Base-by-base conservation (phyloP, 2,329 filamentous ascomycete genomes). In the Didymella lethalis region DNA sequence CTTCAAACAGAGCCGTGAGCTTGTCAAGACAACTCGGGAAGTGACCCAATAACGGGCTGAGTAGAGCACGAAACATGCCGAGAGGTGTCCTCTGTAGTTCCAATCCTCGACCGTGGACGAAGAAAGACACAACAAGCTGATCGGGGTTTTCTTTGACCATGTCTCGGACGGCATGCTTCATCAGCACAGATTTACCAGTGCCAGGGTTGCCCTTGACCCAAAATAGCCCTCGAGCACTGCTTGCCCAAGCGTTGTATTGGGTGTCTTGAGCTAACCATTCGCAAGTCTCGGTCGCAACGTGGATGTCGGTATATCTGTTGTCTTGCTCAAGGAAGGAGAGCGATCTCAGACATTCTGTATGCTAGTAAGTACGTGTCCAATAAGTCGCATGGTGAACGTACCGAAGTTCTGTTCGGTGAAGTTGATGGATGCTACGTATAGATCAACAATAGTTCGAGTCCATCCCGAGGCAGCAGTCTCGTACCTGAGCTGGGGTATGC, bases 111-210 rank as follows among this genome's bases (percentile, higher is more conserved):
- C 45, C 45, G 12, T 54, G 18, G 26, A 54, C 12, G 20, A 54
- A 54, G 6, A 11, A 48, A 0, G 45, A 54, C 0, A 36, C 45
- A 1, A 36, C 5, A 7, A 52, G 20, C 1, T 45, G 29, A 2
- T 28, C 7, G 2, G 49, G 49, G 3, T 6, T 5, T 36, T 20
- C 10, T 10, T 12, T 20, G 10, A 14, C 34, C 34, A 18, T 38
- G 3, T 2, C 28, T 12, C 8, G 32, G 4, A 28, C 3, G 12
- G 45, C 52, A 6, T 43, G 36, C 10, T 78, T 77, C 68, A 78
- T 77, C 12, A 77, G 52, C 4, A 73, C 77, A 23, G 77, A 83
- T 49, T 84, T 84, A 18, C 61, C 61, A 8, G 43, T 18, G 11
- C 57, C 61, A 0, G 57, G 53, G 2, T 60, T 52, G 16, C 81